Base-by-base conservation (phyloP, 495 filamentous ascomycete genomes). In the Hyaloscypha variabilis region DNA sequence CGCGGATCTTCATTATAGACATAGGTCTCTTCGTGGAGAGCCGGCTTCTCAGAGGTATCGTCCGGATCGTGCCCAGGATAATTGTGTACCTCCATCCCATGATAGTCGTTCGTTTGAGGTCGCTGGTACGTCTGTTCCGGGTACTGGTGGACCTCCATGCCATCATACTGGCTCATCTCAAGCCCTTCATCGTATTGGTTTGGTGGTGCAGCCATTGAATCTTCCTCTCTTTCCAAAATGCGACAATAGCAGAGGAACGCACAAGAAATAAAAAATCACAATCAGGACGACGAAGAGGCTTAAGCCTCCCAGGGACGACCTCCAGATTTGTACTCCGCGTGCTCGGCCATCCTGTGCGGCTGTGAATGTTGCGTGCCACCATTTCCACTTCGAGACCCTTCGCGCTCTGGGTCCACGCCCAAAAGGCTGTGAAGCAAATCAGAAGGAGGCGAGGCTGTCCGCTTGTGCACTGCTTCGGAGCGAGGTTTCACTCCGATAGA, bases 1-100 rank as follows among this genome's bases (percentile, higher is more conserved):
- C 66, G 19, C 13, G 23, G 30, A 58, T 71, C 66, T 31, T 71
- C 69, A 13, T 68, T 46, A 55, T 68, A 67, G 2, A 64, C 60
- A 54, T 54, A 28, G 8, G 23, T 2, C 23, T 17, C n/a, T 3
- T 24, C 51, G 19, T 54, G 51, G n/a, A 54, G 25, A 26, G 51
- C 51, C 6, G 21, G 51, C 25, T 54, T 54, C 21, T 54, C 51
- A 24, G 51, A 54, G 8, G 21, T 54, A 24, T 28, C 51, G 51
- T 54, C 51, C 5, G 21, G 3, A 25, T 54, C 23, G 23, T 24
- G 3, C 2, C 23, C 51, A 25, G 51, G 51, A 28, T 54, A 54
- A 13, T 54, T 13, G 21, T 54, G 51, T 10, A 54, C 51, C 14
- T 54, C 51, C 51, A 54, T 54, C 17, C 51, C 51, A 10, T 28